Evolutionary conservation across 169 alveolate species (phyloP).

Genomic region (Plasmodium coatneyi): DNA sequence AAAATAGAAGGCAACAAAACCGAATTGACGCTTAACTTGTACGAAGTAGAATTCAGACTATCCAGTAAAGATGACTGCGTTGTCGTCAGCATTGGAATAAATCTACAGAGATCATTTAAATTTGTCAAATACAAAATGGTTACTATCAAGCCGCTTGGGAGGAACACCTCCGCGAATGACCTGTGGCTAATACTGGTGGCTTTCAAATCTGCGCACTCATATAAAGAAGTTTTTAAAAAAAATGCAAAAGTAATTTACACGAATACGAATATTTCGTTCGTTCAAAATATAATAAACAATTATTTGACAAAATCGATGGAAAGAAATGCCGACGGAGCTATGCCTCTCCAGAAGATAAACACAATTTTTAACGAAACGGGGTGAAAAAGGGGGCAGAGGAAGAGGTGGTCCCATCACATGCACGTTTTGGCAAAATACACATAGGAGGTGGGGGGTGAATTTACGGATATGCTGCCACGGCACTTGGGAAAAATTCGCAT

Average conservation of each 20-base stretch:
- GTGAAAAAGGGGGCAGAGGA: background rate
- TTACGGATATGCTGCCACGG: background rate
- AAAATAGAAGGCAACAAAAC: background rate
- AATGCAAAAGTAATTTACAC: slow-evolving; percentile 12
- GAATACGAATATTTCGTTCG: slow-evolving; percentile 55
- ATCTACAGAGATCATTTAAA: slow-evolving; percentile 19
- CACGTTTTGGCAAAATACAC: background rate
- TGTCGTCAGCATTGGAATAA: slow-evolving; percentile 2
- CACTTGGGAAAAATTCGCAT: background rate
- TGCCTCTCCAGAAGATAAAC: slow-evolving; percentile 59
- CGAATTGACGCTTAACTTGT: slow-evolving; percentile 15
- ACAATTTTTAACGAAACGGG: slow-evolving; percentile 12
- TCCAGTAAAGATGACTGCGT: slow-evolving; percentile 37
- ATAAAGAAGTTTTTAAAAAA: slow-evolving; percentile 40
- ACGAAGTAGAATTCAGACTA: slow-evolving; percentile 67
- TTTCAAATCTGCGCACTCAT: slow-evolving; percentile 58
- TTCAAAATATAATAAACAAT: slow-evolving; percentile 48
- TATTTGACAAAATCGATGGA: slow-evolving; percentile 17
- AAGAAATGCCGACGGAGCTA: slow-evolving; percentile 10
- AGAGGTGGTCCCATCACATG: background rate
- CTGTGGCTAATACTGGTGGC: slow-evolving; percentile 48
- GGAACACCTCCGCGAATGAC: background rate
- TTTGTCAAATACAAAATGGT: slow-evolving; percentile 47
- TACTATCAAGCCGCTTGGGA: slow-evolving; percentile 26
- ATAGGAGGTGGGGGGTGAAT: background rate